Evolutionary conservation across 1,284 basidiomycete species (phyloP).

Genomic region (Puccinia polysora): DNA sequence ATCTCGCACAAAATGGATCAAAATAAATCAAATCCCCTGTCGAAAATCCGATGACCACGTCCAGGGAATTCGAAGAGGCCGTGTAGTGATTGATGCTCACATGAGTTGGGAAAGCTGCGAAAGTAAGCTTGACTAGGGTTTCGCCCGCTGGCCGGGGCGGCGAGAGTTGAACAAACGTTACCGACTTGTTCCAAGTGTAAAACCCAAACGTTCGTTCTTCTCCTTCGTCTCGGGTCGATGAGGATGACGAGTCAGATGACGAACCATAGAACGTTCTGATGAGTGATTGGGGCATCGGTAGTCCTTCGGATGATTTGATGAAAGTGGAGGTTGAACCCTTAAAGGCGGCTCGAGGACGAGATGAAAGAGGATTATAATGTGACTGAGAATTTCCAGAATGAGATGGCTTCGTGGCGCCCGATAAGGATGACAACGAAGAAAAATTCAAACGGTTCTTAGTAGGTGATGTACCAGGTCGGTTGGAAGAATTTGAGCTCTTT

Average conservation of each 20-base stretch:
- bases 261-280: slow-evolving; percentile 50
- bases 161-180: slow-evolving; percentile 46
- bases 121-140: slow-evolving; percentile 75
- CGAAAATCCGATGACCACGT: slow-evolving; percentile 85
- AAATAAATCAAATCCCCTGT: slow-evolving; percentile 92
- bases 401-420: not conserved
- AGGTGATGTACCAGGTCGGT: not conserved
- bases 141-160: slow-evolving; percentile 59
- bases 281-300: slow-evolving; percentile 44
- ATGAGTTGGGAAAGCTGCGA: slow-evolving; percentile 79
- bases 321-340: slow-evolving; percentile 47
- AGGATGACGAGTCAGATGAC: slow-evolving; percentile 57
- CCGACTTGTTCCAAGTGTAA: slow-evolving; percentile 49
- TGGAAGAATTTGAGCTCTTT: not conserved
- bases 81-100: slow-evolving; percentile 78
- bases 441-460: slow-evolving; percentile 23
- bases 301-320: slow-evolving; percentile 46
- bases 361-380: slow-evolving; percentile 23
- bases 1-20: slow-evolving; percentile 50
- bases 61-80: slow-evolving; percentile 69
- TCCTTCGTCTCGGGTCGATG: not conserved
- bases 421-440: not conserved
- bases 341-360: slow-evolving; percentile 46
- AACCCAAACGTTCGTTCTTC: slow-evolving; percentile 41
- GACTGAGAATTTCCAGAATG: slow-evolving; percentile 3